Percentiles rank a stretch among this genome's conserved stretches.
These are phyloP conservation scores for Coleophoma cylindrospora DNA, from an alignment of 2,329 filamentous ascomycete genomes.

Conservation along the genomic window DNA sequence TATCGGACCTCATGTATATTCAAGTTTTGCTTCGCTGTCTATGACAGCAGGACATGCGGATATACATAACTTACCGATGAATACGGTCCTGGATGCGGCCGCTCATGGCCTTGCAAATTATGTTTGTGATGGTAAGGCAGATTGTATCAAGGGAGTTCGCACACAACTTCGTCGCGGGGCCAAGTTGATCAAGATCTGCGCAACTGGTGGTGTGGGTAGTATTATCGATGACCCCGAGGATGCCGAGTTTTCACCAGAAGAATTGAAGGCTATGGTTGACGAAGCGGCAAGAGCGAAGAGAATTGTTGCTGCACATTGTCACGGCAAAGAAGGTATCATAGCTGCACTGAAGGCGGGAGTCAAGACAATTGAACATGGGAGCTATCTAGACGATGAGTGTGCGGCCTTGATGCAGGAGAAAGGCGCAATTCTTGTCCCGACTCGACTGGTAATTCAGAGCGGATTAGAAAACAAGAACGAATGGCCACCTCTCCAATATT, in stretches of 20 bases:
- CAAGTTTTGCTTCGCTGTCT: slow-evolving; percentile 35
- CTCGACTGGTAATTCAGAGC: slow-evolving; percentile 36
- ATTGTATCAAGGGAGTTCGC: slow-evolving; percentile 37
- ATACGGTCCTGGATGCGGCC: slow-evolving; percentile 26
- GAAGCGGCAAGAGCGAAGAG: slow-evolving; percentile 35
- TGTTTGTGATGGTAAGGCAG: slow-evolving; percentile 40
- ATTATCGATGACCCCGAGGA: slow-evolving; percentile 36
- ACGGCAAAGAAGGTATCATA: slow-evolving; percentile 42
- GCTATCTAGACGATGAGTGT: slow-evolving; percentile 40
- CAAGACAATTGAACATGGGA: slow-evolving; percentile 44
- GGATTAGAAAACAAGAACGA: slow-evolving; percentile 27
- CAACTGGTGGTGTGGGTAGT: slow-evolving; percentile 38
- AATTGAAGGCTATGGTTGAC: slow-evolving; percentile 37
- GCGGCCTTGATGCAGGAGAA: slow-evolving; percentile 39
- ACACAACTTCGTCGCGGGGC: slow-evolving; percentile 39
- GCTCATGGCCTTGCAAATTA: slow-evolving; percentile 27
- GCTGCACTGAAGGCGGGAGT: slow-evolving; percentile 38
- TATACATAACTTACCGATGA: slow-evolving; percentile 30
- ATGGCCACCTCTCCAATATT: slow-evolving; percentile 23
- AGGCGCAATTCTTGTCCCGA: slow-evolving; percentile 37
- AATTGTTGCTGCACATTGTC: slow-evolving; percentile 38
- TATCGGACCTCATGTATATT: slow-evolving; percentile 43
- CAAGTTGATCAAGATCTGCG: slow-evolving; percentile 41
- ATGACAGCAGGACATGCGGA: slow-evolving; percentile 46
- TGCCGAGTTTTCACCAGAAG: slow-evolving; percentile 37